These are phyloP conservation scores for Picochlorum sp. DNA, from an alignment of 139 green algal species.

Conservation along the genomic window DNA sequence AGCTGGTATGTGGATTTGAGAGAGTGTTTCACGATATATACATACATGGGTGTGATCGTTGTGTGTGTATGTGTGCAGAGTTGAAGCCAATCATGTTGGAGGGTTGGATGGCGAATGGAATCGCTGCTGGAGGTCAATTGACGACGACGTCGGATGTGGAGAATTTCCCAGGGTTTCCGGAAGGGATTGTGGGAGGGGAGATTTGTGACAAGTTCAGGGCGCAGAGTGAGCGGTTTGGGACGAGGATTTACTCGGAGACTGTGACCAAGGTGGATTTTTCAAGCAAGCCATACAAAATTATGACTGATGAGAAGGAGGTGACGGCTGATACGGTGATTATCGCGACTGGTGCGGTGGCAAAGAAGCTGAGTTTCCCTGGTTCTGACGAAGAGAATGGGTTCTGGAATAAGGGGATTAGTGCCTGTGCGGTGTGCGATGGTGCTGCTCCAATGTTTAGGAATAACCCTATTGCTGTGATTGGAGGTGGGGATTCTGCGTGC, in stretches of 20 bases:
- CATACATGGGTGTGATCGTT: background rate
- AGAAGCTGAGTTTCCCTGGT: constrained; percentile 69
- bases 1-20: constrained; percentile 20
- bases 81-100: constrained; percentile 78
- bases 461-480: constrained; percentile 68
- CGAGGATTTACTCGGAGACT: constrained; percentile 64
- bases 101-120: constrained; percentile 77
- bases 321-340: constrained; percentile 83
- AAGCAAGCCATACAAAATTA: constrained; percentile 45
- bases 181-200: constrained; percentile 86
- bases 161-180: constrained; percentile 94
- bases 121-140: constrained; percentile 87
- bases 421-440: constrained; percentile 97
- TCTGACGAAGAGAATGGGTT: constrained; percentile 68
- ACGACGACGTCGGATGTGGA: constrained; percentile 93
- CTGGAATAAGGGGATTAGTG: constrained; percentile 92
- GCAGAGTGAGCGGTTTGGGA: constrained; percentile 60
- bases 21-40: no score
- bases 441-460: constrained; percentile 83
- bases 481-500: constrained; percentile 70
- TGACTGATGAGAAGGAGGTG: constrained; percentile 44
- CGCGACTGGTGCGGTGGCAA: constrained; percentile 87
- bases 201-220: constrained; percentile 54
- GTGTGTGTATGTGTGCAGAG: constrained; percentile 25
- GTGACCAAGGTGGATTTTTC: constrained; percentile 73